phyloP scores from a whole-genome alignment of 805 yeast species.

The Candida montana region DNA sequence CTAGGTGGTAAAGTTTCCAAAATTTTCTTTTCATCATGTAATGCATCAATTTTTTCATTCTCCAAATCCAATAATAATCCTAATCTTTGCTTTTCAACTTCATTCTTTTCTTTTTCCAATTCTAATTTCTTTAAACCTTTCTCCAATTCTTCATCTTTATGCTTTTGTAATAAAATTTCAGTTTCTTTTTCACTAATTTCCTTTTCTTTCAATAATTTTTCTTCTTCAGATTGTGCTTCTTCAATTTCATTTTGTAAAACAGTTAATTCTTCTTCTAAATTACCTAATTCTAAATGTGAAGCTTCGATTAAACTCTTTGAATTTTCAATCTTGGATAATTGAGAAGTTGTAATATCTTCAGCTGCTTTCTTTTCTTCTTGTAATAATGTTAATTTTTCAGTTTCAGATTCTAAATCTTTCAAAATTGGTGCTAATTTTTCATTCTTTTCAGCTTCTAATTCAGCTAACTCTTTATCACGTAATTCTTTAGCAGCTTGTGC shows the following conservation, averaged over 20 bases:
- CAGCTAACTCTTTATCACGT: conserved; percentile 37
- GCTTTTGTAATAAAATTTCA: conserved; percentile 27
- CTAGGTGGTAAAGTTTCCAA: conserved; percentile 36
- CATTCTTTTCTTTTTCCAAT: conserved; percentile 32
- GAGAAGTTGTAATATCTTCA: conserved; percentile 40
- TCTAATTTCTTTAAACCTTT: conserved; percentile 33
- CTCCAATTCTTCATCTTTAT: conserved; percentile 33
- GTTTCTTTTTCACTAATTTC: conserved; percentile 29
- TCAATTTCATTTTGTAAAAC: conserved; percentile 29
- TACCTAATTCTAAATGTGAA: conserved; percentile 36
- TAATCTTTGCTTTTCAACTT: conserved; percentile 31
- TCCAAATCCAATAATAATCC: conserved; percentile 31
- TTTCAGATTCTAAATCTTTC: conserved; percentile 47
- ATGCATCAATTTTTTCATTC: conserved; percentile 29
- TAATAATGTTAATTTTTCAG: conserved; percentile 43
- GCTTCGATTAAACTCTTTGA: conserved; percentile 37
- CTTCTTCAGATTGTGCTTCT: conserved; percentile 25
- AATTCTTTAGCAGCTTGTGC: conserved; percentile 38
- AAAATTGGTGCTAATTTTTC: conserved; percentile 49
- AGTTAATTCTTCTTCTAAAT: conserved; percentile 31
- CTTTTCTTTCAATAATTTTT: conserved; percentile 28
- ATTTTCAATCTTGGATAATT: conserved; percentile 39
- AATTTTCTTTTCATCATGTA: conserved; percentile 34
- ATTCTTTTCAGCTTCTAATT: conserved; percentile 47
- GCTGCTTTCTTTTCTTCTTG: conserved; percentile 43